Percentiles rank a stretch among this genome's conserved stretches.
Conservation (phyloP, 2,329 filamentous ascomycete species). For the Diplodia scrobiculata region DNA sequence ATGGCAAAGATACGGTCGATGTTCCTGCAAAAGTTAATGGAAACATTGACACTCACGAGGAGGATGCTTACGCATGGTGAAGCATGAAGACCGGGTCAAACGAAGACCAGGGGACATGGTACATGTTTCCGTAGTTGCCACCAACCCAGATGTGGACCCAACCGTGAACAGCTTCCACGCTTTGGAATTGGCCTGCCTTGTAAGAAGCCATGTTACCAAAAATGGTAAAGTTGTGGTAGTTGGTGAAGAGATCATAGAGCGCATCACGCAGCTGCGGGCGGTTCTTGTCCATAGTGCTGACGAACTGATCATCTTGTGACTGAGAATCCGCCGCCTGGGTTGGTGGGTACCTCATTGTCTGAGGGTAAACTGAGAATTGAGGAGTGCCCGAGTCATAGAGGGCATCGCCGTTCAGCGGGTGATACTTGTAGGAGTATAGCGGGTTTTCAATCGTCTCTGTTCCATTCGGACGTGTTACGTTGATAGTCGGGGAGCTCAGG, state of each 20-base stretch:
- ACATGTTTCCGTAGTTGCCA: conserved; percentile 54
- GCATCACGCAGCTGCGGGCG: conserved; percentile 32
- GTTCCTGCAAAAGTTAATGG: conserved; percentile 51
- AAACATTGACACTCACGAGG: not conserved
- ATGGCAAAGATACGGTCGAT: conserved; percentile 74
- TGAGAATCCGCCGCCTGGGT: conserved; percentile 47
- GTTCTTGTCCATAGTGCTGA: conserved; percentile 31
- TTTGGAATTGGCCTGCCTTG: conserved; percentile 57
- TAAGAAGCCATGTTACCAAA: conserved; percentile 67
- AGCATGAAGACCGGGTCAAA: conserved; percentile 81
- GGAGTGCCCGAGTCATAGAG: conserved; percentile 53
- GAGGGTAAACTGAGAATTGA: conserved; percentile 17
- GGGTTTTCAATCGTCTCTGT: conserved; percentile 48
- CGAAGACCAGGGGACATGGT: conserved; percentile 70
- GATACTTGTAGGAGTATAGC: conserved; percentile 51
- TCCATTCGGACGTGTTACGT: conserved; percentile 49
- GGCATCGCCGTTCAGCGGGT: conserved; percentile 60
- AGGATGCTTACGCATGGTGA: conserved; percentile 59
- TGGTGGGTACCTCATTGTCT: conserved; percentile 61
- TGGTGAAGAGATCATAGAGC: conserved; percentile 60
- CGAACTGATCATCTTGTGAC: conserved; percentile 56
- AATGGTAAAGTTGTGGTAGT: conserved; percentile 66
- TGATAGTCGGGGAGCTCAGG: conserved; percentile 48
- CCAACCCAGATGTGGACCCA: conserved; percentile 58
- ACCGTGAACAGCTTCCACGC: conserved; percentile 55